A percentile compares a stretch with the other conserved stretches of the same genome.
Evolutionary conservation across 1,139 yeast species (phyloP).

Genomic region (Yamadazyma sp.): DNA sequence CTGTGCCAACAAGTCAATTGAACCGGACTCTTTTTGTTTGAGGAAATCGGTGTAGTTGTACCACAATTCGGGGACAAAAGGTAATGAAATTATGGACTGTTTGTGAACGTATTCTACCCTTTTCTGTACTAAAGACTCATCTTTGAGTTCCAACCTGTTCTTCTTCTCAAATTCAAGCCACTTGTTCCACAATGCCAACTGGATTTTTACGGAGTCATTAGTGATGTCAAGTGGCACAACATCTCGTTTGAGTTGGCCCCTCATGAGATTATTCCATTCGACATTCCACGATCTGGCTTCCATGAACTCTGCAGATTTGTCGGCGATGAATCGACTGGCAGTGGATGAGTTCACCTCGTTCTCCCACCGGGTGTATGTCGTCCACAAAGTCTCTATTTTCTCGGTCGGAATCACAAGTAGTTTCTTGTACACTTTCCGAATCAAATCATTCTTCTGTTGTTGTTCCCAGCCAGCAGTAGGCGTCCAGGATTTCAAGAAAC

Average conservation of each 20-base stretch:
- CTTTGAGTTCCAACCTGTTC: constrained; percentile 64
- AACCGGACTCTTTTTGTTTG: constrained; percentile 19
- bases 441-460: constrained; percentile 76
- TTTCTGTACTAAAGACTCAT: constrained; percentile 44
- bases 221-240: constrained; percentile 30
- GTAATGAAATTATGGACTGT: constrained; percentile 66
- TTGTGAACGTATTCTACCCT: constrained; percentile 75
- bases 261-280: constrained; percentile 64
- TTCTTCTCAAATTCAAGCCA: constrained; percentile 82
- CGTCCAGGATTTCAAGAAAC: constrained; percentile 76
- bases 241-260: constrained; percentile 39
- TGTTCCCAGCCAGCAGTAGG: constrained; percentile 84
- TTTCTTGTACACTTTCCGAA: constrained; percentile 72
- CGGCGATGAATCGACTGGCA: constrained; percentile 84
- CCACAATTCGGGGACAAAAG: constrained; percentile 86
- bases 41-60: constrained; percentile 53
- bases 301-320: constrained; percentile 85
- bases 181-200: constrained; percentile 58
- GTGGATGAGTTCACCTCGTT: constrained; percentile 71
- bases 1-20: constrained; percentile 47
- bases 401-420: constrained; percentile 72
- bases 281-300: constrained; percentile 77
- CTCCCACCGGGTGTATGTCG: constrained; percentile 80
- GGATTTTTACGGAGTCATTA: constrained; percentile 28
- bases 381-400: constrained; percentile 79